A percentile compares a stretch with the other conserved stretches of the same genome.
Conservation (phyloP, 176 grass and related monocot species). For the Calamus simplicifolius region DNA sequence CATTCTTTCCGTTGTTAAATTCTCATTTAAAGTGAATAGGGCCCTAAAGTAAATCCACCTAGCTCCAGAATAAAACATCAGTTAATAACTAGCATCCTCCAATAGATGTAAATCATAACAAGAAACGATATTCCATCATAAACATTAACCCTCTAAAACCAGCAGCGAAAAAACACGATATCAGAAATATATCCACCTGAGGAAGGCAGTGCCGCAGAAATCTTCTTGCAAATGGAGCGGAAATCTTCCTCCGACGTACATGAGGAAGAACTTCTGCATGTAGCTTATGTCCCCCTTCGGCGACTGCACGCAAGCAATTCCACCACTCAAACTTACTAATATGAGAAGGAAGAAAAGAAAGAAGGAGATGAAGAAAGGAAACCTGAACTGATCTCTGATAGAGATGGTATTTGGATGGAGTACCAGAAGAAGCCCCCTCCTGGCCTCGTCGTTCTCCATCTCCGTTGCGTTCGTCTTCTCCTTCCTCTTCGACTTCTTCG, state of each 20-base stretch:
- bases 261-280: conserved; percentile 82
- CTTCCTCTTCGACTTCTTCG: conserved; percentile 18
- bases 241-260: conserved; percentile 64
- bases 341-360: not conserved
- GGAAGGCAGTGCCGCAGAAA: conserved; percentile 87
- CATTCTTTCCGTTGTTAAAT: too few species aligned
- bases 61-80: too few species aligned
- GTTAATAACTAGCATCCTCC: too few species aligned
- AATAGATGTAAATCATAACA: too few species aligned
- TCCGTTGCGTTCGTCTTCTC: conserved; percentile 14
- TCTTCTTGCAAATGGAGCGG: conserved; percentile 85
- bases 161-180: too few species aligned
- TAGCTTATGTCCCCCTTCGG: conserved; percentile 91
- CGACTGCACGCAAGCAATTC: conserved; percentile 27
- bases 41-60: too few species aligned
- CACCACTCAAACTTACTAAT: too few species aligned
- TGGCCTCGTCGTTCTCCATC: conserved; percentile 12
- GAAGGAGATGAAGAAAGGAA: not conserved
- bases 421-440: conserved; percentile 5
- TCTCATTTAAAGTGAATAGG: too few species aligned
- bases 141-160: too few species aligned
- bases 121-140: too few species aligned
- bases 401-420: conserved; percentile 74
- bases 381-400: conserved; percentile 91
- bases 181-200: conserved; percentile 33